Evolutionary conservation across 345 rosid species (phyloP), one percentile per base, ranked within the genome.

Genomic region (Nasturtium officinale): DNA sequence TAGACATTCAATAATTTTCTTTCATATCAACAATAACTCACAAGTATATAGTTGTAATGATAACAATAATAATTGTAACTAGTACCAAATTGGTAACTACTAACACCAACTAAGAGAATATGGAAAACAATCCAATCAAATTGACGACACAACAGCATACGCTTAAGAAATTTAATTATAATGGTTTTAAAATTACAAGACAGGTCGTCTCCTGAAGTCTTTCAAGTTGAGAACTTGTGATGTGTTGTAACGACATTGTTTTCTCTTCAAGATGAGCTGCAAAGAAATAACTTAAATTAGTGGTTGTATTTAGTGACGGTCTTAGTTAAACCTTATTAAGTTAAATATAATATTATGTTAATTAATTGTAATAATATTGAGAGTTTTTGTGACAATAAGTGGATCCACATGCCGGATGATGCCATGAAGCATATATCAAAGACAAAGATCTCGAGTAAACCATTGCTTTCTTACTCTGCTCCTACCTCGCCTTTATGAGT

Each of bases 401-500:
- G 32, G 73, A 35, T 60, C 59, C 48, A 48, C 48, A 2, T 23
- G 74, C 48, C 67, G 29, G 48, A 38, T 29, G 12, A 59, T 33
- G 26, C 66, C 25, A 33, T 48, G 75, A 69, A 17, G n/a, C 12
- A 8, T 35, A 2, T 35, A 4, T 13, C 28, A 9, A 47, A 71
- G 18, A 29, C 67, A 37, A 8, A 50, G 16, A 9, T 37, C 75
- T 47, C 40, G 75, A 18, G 15, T 37, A 23, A 37, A 35, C 29
- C 29, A 12, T 71, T 25, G 60, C 50, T 71, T 48, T 71, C 60
- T 59, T 29, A n/a, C 6, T 16, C 40, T 60, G 57, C 46, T 45
- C 65, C 3, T 45, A 69, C 16, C 9, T 57, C 7, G 33, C 46
- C 46, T 45, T 57, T 9, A n/a, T 45, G 23, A 29, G n/a, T 45